These are phyloP conservation scores for Coemansia sp. DNA, from an alignment of 192 early-diverging fungal genomes.

Conservation along the genomic window DNA sequence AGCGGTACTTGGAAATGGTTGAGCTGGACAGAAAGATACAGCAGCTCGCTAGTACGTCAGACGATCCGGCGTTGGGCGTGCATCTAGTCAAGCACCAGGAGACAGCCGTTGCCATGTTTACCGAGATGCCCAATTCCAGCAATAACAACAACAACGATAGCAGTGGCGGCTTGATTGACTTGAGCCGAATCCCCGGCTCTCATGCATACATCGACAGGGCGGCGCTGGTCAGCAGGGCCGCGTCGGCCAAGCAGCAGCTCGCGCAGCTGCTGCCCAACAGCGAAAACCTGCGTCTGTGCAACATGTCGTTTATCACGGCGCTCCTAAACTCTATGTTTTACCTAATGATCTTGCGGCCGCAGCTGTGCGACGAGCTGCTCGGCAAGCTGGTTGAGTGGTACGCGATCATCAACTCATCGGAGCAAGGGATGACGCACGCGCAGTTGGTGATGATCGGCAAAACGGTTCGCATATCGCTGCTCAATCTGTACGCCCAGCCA, in stretches of 20 bases:
- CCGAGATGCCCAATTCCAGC: not conserved
- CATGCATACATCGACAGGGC: constrained; percentile 34
- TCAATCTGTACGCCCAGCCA: constrained; percentile 39
- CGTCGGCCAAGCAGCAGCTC: constrained; percentile 38
- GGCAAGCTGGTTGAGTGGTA: constrained; percentile 44
- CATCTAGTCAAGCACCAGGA: constrained; percentile 53
- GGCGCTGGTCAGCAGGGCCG: constrained; percentile 29
- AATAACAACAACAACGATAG: not conserved
- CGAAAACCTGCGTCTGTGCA: constrained; percentile 44
- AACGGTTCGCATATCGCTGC: constrained; percentile 39
- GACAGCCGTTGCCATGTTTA: constrained; percentile 40
- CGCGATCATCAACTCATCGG: constrained; percentile 42
- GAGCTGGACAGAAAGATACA: constrained; percentile 12
- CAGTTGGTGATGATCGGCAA: constrained; percentile 44
- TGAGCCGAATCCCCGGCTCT: constrained; percentile 12
- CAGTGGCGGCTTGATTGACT: constrained; percentile 1
- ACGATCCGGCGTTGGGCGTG: constrained; percentile 45
- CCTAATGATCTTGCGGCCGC: constrained; percentile 49
- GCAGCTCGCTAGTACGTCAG: constrained; percentile 24
- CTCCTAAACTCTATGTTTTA: constrained; percentile 47
- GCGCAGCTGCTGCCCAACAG: constrained; percentile 47
- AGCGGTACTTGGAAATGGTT: constrained; percentile 24
- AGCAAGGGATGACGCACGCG: constrained; percentile 36
- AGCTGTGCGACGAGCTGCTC: constrained; percentile 36
- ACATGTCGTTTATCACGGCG: constrained; percentile 52